Evolutionary conservation across 257 asterid species (phyloP).

Genomic region (Nyctanthes arbortristis): DNA sequence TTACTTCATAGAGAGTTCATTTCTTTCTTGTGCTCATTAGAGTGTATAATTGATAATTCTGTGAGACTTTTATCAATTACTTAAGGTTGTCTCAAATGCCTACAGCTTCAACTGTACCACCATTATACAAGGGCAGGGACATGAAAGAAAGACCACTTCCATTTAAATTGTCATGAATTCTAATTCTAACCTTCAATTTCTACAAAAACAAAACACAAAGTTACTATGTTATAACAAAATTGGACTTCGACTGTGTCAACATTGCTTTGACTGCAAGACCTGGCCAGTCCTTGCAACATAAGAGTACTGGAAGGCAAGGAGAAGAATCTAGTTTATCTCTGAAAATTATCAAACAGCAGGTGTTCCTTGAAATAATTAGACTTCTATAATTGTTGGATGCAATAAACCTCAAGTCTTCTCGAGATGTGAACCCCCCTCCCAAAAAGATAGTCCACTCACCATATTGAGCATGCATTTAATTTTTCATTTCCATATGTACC

Average conservation of each 20-base stretch:
- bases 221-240: neutral
- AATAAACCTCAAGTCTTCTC: neutral
- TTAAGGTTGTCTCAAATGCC: neutral
- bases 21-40: neutral
- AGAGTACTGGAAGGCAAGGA: neutral
- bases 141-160: neutral
- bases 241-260: too few relatives aligned
- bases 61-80: neutral
- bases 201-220: neutral
- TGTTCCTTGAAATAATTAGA: neutral
- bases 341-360: neutral
- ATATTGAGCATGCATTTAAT: too few relatives aligned
- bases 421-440: too few relatives aligned
- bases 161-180: neutral
- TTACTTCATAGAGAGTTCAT: constrained; percentile 47
- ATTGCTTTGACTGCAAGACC: neutral
- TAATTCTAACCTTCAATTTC: neutral
- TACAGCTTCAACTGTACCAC: neutral
- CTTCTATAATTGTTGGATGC: neutral
- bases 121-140: neutral
- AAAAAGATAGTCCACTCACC: too few relatives aligned
- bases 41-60: neutral
- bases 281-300: neutral
- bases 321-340: neutral
- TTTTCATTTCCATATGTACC: too few relatives aligned